phyloP scores from a whole-genome alignment of 257 asterid species.

The Przewalskia tangutica region DNA sequence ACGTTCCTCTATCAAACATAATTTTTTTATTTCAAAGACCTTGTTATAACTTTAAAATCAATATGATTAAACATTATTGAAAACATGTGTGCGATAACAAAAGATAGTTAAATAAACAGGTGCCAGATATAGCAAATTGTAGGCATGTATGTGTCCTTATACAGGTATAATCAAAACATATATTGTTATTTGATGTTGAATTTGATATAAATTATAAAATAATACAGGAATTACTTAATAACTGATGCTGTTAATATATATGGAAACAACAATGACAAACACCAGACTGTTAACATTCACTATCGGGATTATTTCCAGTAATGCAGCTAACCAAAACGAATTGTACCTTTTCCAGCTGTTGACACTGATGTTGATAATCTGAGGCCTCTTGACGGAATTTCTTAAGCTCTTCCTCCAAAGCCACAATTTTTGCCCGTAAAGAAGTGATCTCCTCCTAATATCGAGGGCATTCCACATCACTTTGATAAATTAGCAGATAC shows the following conservation, averaged over 20 bases:
- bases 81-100: not conserved
- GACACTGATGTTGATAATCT: constrained; percentile 41
- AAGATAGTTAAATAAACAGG: not conserved
- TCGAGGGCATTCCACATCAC: constrained; percentile 2
- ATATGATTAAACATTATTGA: not conserved
- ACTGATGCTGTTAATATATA: not conserved
- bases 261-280: not conserved
- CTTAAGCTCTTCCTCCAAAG: constrained; percentile 63
- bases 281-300: not conserved
- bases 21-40: not conserved
- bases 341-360: constrained; percentile 61
- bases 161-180: not conserved
- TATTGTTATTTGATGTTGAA: not conserved
- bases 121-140: not conserved
- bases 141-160: not conserved
- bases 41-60: not conserved
- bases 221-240: not conserved
- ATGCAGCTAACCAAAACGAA: not conserved
- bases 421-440: constrained; percentile 54
- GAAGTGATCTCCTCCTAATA: constrained; percentile 57
- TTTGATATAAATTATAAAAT: not conserved
- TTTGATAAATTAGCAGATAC: not conserved
- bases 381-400: constrained; percentile 47
- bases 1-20: not conserved
- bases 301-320: not conserved